Evolutionary conservation across 2,329 filamentous ascomycete genomes (phyloP).

Genomic region (Botryosphaeria dothidea): DNA sequence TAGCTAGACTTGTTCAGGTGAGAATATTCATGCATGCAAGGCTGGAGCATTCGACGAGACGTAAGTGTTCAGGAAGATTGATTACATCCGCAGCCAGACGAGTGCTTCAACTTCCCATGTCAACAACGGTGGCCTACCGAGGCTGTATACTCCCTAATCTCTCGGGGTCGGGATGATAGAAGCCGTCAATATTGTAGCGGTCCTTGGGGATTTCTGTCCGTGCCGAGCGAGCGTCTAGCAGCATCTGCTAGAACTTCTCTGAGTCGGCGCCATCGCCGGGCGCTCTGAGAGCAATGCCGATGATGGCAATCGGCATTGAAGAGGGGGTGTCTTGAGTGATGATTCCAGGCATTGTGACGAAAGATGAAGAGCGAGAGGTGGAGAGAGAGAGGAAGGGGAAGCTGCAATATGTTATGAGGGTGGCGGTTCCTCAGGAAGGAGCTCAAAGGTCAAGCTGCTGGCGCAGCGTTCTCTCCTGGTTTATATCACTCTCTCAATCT

Average conservation of each 20-base stretch:
- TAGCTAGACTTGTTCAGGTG: neutral
- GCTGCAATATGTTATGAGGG: neutral
- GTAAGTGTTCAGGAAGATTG: no score
- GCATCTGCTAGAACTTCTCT: slow-evolving; percentile 36
- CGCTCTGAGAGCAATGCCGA: slow-evolving; percentile 37
- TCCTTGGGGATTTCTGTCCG: slow-evolving; percentile 37
- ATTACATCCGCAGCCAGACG: no score
- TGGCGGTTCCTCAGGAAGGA: neutral
- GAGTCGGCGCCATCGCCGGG: slow-evolving; percentile 33
- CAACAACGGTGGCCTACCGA: neutral
- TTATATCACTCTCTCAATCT: neutral
- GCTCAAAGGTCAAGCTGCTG: neutral
- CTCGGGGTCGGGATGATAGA: slow-evolving; percentile 36
- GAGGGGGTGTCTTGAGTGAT: neutral
- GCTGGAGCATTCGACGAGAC: neutral
- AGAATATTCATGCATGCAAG: neutral
- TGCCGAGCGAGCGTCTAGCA: slow-evolving; percentile 31
- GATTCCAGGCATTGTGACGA: neutral
- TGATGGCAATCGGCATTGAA: slow-evolving; percentile 31
- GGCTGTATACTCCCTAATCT: slow-evolving; percentile 17
- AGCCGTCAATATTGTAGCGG: slow-evolving; percentile 35
- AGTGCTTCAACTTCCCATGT: no score
- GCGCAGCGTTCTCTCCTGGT: neutral
- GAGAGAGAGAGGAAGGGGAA: neutral
- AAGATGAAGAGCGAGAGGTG: neutral